A percentile compares a stretch with the other conserved stretches of the same genome.
Conservation (phyloP, 2,329 filamentous ascomycete genomes). For the Aphanoascus verrucosus region DNA sequence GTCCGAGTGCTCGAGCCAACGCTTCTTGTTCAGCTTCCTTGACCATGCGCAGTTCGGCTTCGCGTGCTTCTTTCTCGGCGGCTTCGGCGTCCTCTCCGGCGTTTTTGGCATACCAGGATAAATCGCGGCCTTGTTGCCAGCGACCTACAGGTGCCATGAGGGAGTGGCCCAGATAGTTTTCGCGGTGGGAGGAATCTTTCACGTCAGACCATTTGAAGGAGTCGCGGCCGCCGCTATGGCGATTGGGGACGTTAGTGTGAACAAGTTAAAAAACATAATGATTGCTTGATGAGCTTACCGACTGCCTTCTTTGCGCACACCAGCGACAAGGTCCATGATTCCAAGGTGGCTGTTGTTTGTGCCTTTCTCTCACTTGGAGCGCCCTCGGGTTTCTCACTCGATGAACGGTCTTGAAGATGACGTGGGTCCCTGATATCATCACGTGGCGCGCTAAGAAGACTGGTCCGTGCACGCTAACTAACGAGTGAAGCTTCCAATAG, state of each 20-base stretch:
- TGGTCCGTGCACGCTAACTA: neutral
- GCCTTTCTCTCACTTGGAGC: neutral
- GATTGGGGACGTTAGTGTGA: neutral
- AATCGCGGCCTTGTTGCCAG: constrained; percentile 71
- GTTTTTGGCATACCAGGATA: constrained; percentile 54
- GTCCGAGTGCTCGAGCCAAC: constrained; percentile 67
- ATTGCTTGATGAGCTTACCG: constrained; percentile 41
- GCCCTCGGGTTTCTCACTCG: neutral
- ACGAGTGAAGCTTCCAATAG: neutral
- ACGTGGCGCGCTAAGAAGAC: neutral
- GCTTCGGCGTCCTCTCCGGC: constrained; percentile 45
- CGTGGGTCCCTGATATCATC: neutral
- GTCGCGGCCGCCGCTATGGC: constrained; percentile 61
- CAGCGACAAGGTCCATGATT: constrained; percentile 83
- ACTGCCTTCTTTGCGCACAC: constrained; percentile 77
- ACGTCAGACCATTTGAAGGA: constrained; percentile 98
- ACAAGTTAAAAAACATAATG: neutral
- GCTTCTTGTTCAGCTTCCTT: constrained; percentile 93
- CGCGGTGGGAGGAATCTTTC: constrained; percentile 71
- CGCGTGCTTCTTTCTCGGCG: constrained; percentile 46
- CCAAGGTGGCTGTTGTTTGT: neutral
- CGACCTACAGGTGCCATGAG: constrained; percentile 85
- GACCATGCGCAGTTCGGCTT: constrained; percentile 67
- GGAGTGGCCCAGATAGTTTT: constrained; percentile 83
- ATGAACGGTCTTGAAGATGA: neutral